A percentile compares a stretch with the other conserved stretches of the same genome.
Conservation (phyloP, 2,329 filamentous ascomycete genomes). For the Ascochyta pisi region DNA sequence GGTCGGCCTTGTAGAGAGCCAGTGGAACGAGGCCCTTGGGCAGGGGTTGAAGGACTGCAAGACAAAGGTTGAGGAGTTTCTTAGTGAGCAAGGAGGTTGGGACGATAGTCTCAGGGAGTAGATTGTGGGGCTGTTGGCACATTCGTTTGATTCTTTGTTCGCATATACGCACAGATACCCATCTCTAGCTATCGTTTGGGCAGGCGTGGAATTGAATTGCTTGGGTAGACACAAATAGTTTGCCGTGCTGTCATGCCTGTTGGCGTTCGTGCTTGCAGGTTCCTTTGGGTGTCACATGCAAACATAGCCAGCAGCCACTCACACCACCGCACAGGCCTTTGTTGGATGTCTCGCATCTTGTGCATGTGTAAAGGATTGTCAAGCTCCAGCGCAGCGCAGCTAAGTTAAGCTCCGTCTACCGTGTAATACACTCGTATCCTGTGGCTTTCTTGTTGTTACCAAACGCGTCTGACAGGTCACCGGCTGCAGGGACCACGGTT, state of each 20-base stretch:
- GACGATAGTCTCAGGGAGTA: conserved; percentile 67
- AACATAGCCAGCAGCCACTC: background rate
- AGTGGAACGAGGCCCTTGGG: conserved; percentile 89
- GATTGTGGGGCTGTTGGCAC: conserved; percentile 7
- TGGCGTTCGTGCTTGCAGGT: background rate
- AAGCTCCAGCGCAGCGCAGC: background rate
- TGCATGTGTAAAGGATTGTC: background rate
- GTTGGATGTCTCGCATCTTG: background rate
- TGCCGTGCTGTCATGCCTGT: background rate
- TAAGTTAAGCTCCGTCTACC: background rate
- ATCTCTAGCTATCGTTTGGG: conserved; percentile 18
- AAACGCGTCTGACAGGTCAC: conserved; percentile 5
- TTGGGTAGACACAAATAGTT: background rate
- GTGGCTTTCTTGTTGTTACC: conserved; percentile 8
- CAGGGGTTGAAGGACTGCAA: conserved; percentile 76
- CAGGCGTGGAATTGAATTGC: background rate
- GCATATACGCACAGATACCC: conserved; percentile 46
- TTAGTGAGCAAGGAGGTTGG: conserved; percentile 84
- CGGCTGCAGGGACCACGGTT: conserved; percentile 3
- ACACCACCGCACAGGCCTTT: background rate
- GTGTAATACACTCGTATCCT: background rate
- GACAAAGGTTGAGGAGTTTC: conserved; percentile 73
- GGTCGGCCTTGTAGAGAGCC: conserved; percentile 86
- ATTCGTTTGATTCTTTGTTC: conserved; percentile 25
- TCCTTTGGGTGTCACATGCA: background rate